Percentiles rank a stretch among this genome's conserved stretches.
Evolutionary conservation across 108 stramenopile genomes (phyloP).

Genomic region (Stephanodiscus triporus): DNA sequence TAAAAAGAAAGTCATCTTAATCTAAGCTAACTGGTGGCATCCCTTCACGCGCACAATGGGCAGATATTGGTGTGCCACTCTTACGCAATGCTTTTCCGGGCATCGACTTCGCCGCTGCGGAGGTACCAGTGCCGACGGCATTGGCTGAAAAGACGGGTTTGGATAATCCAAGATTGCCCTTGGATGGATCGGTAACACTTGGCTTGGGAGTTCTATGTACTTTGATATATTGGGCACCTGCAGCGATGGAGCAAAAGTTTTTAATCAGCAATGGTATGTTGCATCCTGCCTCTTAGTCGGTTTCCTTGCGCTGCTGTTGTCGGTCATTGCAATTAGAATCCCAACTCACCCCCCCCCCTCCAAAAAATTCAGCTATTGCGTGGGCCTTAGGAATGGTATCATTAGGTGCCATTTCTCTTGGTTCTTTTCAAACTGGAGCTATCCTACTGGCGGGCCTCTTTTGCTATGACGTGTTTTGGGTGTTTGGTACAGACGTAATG

Average conservation of each 20-base stretch:
- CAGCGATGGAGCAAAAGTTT: constrained; percentile 41
- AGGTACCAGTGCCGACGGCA: constrained; percentile 23
- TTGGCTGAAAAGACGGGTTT: constrained; percentile 37
- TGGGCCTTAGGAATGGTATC: constrained; percentile 54
- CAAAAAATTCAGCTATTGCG: constrained; percentile 27
- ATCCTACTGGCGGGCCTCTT: constrained; percentile 62
- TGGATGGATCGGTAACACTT: constrained; percentile 47
- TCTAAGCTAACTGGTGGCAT: background rate
- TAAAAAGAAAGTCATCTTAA: background rate
- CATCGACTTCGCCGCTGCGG: constrained; percentile 27
- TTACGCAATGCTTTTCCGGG: constrained; percentile 31
- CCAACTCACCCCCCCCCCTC: too few relatives aligned
- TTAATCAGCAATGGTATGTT: constrained; percentile 22
- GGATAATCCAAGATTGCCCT: constrained; percentile 14
- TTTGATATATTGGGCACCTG: constrained; percentile 37
- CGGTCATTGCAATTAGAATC: background rate
- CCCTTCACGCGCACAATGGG: background rate
- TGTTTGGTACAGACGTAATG: constrained; percentile 44
- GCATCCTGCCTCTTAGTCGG: background rate
- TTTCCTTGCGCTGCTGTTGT: background rate
- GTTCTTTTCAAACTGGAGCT: constrained; percentile 52
- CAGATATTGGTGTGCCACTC: constrained; percentile 44
- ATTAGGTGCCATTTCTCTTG: constrained; percentile 47
- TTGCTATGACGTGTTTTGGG: constrained; percentile 72
- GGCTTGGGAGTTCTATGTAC: constrained; percentile 43